Conservation (phyloP, 768 basidiomycete genomes). For the Podaxis sp. region DNA sequence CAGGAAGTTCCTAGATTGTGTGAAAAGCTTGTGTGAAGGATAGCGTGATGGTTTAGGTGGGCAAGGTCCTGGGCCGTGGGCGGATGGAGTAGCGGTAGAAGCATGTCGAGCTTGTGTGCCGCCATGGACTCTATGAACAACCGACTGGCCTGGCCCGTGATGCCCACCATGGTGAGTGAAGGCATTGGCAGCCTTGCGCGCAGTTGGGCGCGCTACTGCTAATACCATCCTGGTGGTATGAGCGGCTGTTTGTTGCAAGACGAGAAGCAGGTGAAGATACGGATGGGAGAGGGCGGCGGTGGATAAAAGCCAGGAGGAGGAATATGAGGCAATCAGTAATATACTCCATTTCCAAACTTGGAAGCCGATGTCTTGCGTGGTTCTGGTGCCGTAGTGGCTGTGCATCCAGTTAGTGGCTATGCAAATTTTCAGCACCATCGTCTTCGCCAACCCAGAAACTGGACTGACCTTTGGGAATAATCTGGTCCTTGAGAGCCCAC, state of each 20-base stretch:
- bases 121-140: conserved; percentile 26
- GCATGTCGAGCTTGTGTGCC: conserved; percentile 42
- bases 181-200: conserved; percentile 34
- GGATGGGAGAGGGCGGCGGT: not conserved
- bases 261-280: not conserved
- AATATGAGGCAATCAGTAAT: not conserved
- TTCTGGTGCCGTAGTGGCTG: not conserved
- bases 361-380: conserved; percentile 6
- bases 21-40: conserved; percentile 41
- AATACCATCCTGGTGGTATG: conserved; percentile 31
- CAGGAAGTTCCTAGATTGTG: conserved; percentile 50
- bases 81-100: conserved; percentile 23
- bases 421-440: not conserved
- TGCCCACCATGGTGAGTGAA: conserved; percentile 25
- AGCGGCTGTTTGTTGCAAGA: not conserved
- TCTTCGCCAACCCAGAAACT: not conserved
- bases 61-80: conserved; percentile 7
- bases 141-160: conserved; percentile 21
- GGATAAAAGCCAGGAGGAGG: not conserved
- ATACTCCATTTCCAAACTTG: conserved; percentile 1
- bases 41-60: conserved; percentile 17
- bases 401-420: not conserved
- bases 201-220: conserved; percentile 33
- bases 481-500: not conserved
- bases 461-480: not conserved